Evolutionary conservation across 441 rosid genomes (phyloP), one percentile per base, ranked within the genome.

Genomic region (Mallotus repandus): DNA sequence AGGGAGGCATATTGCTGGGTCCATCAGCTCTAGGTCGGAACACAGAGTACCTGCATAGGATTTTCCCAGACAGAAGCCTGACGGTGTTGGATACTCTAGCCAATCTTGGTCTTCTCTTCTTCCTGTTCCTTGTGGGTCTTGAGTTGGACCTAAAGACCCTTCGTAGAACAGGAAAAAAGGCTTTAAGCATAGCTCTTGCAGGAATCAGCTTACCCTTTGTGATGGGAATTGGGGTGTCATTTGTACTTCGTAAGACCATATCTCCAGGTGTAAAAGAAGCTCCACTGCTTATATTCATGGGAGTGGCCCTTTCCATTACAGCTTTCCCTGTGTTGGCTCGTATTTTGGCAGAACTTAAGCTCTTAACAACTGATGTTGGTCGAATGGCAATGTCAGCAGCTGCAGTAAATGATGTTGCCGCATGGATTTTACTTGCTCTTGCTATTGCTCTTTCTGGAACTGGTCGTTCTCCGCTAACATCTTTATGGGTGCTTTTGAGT

Each of bases 291-390:
- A 82, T 94, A 13, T 94, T 94, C 89, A 92, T 94, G 94, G 98
- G 98, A 11, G 97, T 92, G 22, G 94, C 98, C 6, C 95, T 94
- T 62, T 94, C 97, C 1, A 94, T 94, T 70, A 92, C 98, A 12
- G 97, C 98, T 13, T 94, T 94, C 81, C 97, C 98, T 7, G 97
- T 94, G 59, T 78, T 94, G 77, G 97, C 98, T 12, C 97, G 98
- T 60, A 94, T 94, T 74, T 78, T 94, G 32, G 98, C 97, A 5
- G 98, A 94, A 79, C 84, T 94, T 35, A 94, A 92, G 86, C 95
- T 94, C 41, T 77, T 94, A 55, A 94, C 97, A 0, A 92, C 98
- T 2, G 97, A 94, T 16, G 73, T 94, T 43, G 98, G 98, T 62
- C 84, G 91, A 35, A 83, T 92, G 79, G 97, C 97, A 22, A 89